A percentile compares a stretch with the other conserved stretches of the same genome.
Conservation (phyloP, 371 early-diverging fungal genomes). For the Mortierella sp. region DNA sequence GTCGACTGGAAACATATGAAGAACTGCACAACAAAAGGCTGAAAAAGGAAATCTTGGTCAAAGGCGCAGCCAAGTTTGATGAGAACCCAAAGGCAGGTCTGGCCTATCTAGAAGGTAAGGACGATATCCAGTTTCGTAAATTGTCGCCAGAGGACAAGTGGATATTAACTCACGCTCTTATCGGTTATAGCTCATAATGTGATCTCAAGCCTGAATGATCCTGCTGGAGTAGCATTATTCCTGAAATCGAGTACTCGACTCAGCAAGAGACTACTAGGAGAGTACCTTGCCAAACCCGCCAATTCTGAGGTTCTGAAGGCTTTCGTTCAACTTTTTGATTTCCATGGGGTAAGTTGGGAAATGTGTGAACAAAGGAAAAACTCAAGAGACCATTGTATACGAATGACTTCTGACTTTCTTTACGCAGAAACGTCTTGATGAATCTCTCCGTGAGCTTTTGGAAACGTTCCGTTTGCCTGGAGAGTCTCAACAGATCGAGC, state of each 20-base stretch:
- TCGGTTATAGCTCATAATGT: constrained; percentile 58
- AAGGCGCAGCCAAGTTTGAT: constrained; percentile 87
- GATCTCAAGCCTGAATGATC: constrained; percentile 62
- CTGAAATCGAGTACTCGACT: constrained; percentile 78
- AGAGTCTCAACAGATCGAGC: constrained; percentile 94
- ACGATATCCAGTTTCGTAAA: not conserved
- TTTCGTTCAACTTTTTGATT: constrained; percentile 88
- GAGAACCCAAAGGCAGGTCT: constrained; percentile 88
- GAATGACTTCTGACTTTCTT: not conserved
- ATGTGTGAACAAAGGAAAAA: not conserved
- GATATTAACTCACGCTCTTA: not conserved
- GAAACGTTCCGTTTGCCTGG: constrained; percentile 93
- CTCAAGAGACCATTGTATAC: no score
- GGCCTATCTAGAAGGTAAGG: constrained; percentile 66
- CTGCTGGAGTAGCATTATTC: constrained; percentile 74
- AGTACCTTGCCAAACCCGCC: constrained; percentile 86
- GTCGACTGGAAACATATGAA: constrained; percentile 36
- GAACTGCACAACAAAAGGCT: constrained; percentile 50
- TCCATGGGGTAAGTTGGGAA: constrained; percentile 65
- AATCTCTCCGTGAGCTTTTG: constrained; percentile 85
- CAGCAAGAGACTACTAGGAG: constrained; percentile 86
- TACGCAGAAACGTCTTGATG: constrained; percentile 80
- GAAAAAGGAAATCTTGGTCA: constrained; percentile 77
- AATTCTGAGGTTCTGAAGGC: constrained; percentile 80
- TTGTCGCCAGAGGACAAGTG: not conserved